Evolutionary conservation across 2,329 filamentous ascomycete genomes (phyloP), one percentile per base, ranked within the genome.

Genomic region (Monosporascus ibericus): DNA sequence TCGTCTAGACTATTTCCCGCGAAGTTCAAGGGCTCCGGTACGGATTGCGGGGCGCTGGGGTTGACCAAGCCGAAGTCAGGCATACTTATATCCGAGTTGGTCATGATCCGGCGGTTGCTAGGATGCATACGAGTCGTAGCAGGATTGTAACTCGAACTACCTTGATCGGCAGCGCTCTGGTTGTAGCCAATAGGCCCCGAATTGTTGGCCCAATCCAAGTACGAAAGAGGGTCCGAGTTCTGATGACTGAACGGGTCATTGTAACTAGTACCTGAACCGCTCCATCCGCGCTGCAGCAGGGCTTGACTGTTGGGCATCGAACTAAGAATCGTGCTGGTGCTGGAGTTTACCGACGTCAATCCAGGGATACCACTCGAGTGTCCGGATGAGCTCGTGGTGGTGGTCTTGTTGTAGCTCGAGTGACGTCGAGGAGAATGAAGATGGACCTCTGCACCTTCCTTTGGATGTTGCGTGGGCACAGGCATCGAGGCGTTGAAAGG

Each of bases 371-470:
- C 51, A 8, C 57, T 48, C n/a, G 51, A 55, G 15, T 54, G 60
- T 2, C 37, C 51, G 6, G 56, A 60, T 36, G 60, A 57, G 18
- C 47, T 49, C 3, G 56, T 48, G 22, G 53, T 54, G 11, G 48
- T 48, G 40, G 60, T 63, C 27, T 57, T 48, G 3, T 57, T 48
- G 3, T 60, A 56, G 40, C 60, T 55, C 1, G 61, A 55, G 39
- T 64, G 68, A 42, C 71, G 70, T 22, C 76, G 75, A 20, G 84
- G 85, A 1, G 85, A 87, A 60, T 88, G 84, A 2, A 79, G 72
- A 63, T 88, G 85, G 6, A 75, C 74, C n/a, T 84, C 79, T 2
- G 75, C 67, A 3, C 71, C 69, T 44, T 76, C 73, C 40, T 79
- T 75, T 1, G 70, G 65, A 4, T 68, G 65, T 37, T 72, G 71